A percentile compares a stretch with the other conserved stretches of the same genome.
These are phyloP conservation scores for Melocanna baccifera DNA, from an alignment of 176 grass and related monocot species.

Conservation along the genomic window DNA sequence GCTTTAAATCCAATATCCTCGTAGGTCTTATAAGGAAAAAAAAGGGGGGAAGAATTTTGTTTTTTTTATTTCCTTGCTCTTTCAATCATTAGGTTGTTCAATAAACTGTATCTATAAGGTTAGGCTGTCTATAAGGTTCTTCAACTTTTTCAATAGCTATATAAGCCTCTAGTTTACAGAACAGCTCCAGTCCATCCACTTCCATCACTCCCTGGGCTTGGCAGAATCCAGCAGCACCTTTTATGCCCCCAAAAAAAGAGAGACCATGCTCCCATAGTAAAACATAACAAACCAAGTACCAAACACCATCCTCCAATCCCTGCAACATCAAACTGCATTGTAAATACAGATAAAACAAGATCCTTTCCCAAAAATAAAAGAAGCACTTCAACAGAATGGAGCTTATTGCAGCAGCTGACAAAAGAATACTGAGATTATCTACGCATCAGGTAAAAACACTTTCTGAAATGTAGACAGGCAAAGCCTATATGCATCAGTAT, in stretches of 20 bases:
- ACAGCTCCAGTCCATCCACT: background rate
- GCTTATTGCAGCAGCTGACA: background rate
- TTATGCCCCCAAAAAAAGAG: background rate
- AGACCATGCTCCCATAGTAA: background rate
- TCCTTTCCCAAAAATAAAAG: background rate
- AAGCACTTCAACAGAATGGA: background rate
- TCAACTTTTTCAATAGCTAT: no score
- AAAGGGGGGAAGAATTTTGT: no score
- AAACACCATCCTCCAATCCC: constrained; percentile 5
- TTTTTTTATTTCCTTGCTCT: no score
- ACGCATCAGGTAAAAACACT: background rate
- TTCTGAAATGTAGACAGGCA: background rate
- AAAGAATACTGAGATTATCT: background rate
- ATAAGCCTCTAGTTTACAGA: no score
- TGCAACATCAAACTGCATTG: constrained; percentile 21
- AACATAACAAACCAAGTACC: constrained; percentile 25
- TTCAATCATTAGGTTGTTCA: no score
- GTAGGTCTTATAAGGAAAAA: no score
- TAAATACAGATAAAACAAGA: constrained; percentile 13
- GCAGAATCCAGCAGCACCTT: constrained; percentile 14
- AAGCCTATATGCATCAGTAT: background rate
- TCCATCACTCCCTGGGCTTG: constrained; percentile 1
- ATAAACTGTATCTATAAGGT: no score
- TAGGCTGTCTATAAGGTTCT: no score
- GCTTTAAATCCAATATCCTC: no score